Base-by-base conservation (phyloP, 257 asterid species). In the Solanum virginianum region DNA sequence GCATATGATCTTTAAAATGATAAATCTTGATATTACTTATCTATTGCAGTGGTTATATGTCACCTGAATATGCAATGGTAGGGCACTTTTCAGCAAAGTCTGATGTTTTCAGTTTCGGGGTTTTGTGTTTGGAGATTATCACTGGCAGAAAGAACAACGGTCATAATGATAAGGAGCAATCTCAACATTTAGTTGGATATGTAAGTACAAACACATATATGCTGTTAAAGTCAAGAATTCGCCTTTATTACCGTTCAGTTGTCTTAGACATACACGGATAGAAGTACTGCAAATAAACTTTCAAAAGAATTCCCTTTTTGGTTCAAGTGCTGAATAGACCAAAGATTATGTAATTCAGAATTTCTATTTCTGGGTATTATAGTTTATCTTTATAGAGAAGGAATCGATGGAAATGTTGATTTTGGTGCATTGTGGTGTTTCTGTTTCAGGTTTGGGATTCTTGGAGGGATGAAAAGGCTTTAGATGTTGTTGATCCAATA, bases 1-100 rank as follows among this genome's bases (percentile, higher is more conserved):
- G 7, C 60, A 63, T 39, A 24, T 49, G 77, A 47, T 15, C 70
- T 68, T 22, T 17, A 22, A 24, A 55, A 49, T 47, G 54, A 75
- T 47, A 47, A 75, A 49, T 22, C 15, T 49, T 49, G 60, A 49
- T 6, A 24, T 47, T 14, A 43, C 16, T 59, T 62, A 29, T 41
- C 13, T n/a, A 68, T 80, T 81, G 66, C 86, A 89, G 91, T 84
- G 91, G 91, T 6, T 89, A 89, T 69, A 89, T 89, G 91, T 87
- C 91, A 2, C 91, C 91, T 8, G 91, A 89, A 80, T 89, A 89
- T 68, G 91, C 91, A 84, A 85, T 87, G 90, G 88, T 81, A 57
- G 91, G 91, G 29, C 86, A 54, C 0, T 89, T 89, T 29, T 89
- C 91, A 59, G 83, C 66, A 10, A 89, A 87, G 13, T 87, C 90